Conservation (phyloP, 768 basidiomycete genomes). For the Termitomyces sp. region DNA sequence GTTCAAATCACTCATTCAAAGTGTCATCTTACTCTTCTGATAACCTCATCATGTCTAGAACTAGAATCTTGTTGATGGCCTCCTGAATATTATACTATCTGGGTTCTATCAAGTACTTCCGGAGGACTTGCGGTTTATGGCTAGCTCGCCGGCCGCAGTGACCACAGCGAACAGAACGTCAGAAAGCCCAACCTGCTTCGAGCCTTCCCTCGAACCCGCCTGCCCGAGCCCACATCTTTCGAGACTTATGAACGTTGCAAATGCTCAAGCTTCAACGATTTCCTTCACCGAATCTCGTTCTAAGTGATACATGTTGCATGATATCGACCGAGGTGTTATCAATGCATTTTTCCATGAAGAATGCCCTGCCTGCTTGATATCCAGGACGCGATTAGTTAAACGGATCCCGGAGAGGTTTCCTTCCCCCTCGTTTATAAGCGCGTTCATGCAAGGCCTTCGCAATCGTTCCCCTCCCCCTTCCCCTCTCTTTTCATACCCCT, state of each 20-base stretch:
- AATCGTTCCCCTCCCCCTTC: neutral
- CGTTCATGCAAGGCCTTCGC: neutral
- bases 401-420: too few relatives aligned
- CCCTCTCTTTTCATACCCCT: neutral
- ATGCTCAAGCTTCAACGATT: neutral
- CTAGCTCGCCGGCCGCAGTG: neutral
- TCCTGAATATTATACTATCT: too few relatives aligned
- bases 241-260: neutral
- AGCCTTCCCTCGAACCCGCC: neutral
- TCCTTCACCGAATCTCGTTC: neutral
- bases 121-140: neutral
- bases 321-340: neutral
- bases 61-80: too few relatives aligned
- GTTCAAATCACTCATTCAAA: too few relatives aligned
- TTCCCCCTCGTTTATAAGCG: neutral
- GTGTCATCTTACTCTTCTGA: too few relatives aligned
- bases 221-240: neutral
- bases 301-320: neutral
- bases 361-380: neutral
- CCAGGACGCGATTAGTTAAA: neutral
- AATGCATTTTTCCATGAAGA: neutral
- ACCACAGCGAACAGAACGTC: neutral
- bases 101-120: too few relatives aligned
- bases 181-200: neutral
- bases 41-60: too few relatives aligned